These are phyloP conservation scores for Athelia sp. DNA, from an alignment of 1,284 basidiomycete species.

Conservation along the genomic window DNA sequence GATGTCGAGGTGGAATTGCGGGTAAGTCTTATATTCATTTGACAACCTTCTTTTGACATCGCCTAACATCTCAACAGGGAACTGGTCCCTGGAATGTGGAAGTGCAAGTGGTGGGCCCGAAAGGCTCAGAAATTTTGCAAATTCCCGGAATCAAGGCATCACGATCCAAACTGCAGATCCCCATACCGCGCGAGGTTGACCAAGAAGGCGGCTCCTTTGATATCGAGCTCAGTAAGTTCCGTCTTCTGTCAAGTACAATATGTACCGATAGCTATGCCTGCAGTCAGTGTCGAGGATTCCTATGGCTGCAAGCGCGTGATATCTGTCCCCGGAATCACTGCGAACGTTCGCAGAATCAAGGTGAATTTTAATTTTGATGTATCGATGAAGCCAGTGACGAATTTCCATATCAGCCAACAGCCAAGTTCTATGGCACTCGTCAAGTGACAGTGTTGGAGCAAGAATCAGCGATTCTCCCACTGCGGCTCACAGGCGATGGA, in stretches of 20 bases:
- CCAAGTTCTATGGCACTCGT: conserved; percentile 74
- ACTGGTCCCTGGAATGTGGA: conserved; percentile 86
- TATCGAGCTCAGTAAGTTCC: conserved; percentile 62
- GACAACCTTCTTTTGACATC: conserved; percentile 30
- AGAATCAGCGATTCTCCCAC: conserved; percentile 65
- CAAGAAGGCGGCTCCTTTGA: conserved; percentile 76
- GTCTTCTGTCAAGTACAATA: neutral
- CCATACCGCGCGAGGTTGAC: conserved; percentile 64
- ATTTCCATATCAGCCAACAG: conserved; percentile 67
- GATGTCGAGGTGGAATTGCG: conserved; percentile 75
- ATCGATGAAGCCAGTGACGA: conserved; percentile 3
- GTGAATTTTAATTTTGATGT: conserved; percentile 32
- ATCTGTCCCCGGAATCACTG: conserved; percentile 72
- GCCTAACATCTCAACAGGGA: conserved; percentile 65
- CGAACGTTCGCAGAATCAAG: conserved; percentile 84
- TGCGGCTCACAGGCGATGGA: conserved; percentile 83
- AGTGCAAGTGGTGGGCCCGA: conserved; percentile 70
- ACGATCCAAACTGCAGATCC: conserved; percentile 55
- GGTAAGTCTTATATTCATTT: conserved; percentile 32
- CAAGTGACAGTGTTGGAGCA: conserved; percentile 73
- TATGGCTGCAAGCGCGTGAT: conserved; percentile 83
- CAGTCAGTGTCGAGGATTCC: conserved; percentile 83
- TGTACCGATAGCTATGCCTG: conserved; percentile 23
- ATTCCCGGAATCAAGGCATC: conserved; percentile 53
- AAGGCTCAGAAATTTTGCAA: conserved; percentile 53